Percentiles rank a stretch among this genome's conserved stretches.
Conservation (phyloP, 768 basidiomycete species). For the Tylopilus rubrobrunneus region DNA sequence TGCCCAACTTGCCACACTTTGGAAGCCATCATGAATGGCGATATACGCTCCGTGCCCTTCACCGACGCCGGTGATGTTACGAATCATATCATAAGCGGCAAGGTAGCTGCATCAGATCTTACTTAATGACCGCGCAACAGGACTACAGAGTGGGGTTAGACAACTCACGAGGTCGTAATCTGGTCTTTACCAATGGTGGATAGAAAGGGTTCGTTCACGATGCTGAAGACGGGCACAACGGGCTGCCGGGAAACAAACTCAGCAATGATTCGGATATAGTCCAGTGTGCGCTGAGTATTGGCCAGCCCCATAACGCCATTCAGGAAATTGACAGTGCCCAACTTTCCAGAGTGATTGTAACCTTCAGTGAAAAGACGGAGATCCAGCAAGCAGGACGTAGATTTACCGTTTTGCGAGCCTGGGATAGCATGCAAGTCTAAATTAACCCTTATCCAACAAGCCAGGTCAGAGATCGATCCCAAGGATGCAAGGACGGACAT, state of each 20-base stretch:
- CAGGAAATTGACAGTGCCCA: constrained; percentile 60
- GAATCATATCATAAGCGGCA: constrained; percentile 58
- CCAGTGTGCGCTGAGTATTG: constrained; percentile 75
- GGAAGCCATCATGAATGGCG: constrained; percentile 63
- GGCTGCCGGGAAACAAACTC: constrained; percentile 77
- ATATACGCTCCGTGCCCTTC: constrained; percentile 56
- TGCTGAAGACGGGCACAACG: constrained; percentile 58
- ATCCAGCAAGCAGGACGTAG: background rate
- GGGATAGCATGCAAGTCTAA: constrained; percentile 78
- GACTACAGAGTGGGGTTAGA: background rate
- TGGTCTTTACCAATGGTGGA: constrained; percentile 49
- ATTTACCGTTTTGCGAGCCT: constrained; percentile 69
- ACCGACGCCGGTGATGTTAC: constrained; percentile 70
- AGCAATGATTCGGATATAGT: constrained; percentile 69
- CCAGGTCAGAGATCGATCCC: constrained; percentile 1
- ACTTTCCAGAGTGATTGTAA: constrained; percentile 59
- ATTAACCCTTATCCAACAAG: constrained; percentile 61
- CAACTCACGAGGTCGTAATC: constrained; percentile 57
- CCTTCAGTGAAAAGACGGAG: constrained; percentile 27
- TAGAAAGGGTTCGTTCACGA: constrained; percentile 60
- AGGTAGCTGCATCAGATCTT: constrained; percentile 42
- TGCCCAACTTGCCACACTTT: constrained; percentile 41
- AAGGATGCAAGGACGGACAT: constrained; percentile 18
- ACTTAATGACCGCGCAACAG: background rate
- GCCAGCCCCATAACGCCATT: constrained; percentile 79